Base-by-base conservation (phyloP, 768 basidiomycete genomes). In the Clavaria fumosa region DNA sequence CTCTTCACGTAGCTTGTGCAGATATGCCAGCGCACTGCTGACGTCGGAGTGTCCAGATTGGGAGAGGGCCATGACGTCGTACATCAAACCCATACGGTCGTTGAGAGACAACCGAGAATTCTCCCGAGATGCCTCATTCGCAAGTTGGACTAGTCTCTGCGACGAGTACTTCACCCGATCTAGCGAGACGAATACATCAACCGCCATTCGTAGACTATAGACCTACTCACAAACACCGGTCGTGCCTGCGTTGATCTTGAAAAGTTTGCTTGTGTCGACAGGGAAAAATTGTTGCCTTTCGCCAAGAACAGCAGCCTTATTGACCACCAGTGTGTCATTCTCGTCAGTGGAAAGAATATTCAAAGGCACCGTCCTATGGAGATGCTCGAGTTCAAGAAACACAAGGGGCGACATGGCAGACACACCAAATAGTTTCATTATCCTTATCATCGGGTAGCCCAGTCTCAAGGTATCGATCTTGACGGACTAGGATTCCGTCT, bases 381-480 rank as follows among this genome's bases (percentile, higher is more conserved):
- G 6, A 31, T 36, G 39, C 17, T 47, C 28, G 30, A 32, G 4
- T 1, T 28, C n/a, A 15, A 23, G 38, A 27, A 15, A 9, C 36
- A 15, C 23, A 36, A 21, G 18, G 31, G 23, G 14, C 5, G n/a
- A 23, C 23, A 38, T 39, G 26, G 7, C 22, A 1, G 12, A 14
- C 53, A 11, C 44, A 80, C 91, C 91, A 96, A 41, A 85, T 66
- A 2, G 84, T 91, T 54, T 86, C 63, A 48, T 95, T 88, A 42
- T 95, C 84, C 52, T 84, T 72, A 7, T 72, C 70, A 48, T 77
- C 72, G 6, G 74, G 75, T 43, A 68, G 69, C 0, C 89, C 91
- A 0, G 78, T 82, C 51, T 85, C 80, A 33, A 97, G 62, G 69
- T 95, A 97, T 14, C 95, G 70, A 53, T 95, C 84, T 58, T 97